Evolutionary conservation across 352 stramenopile genomes (phyloP).

Genomic region (Pythium periplocum): DNA sequence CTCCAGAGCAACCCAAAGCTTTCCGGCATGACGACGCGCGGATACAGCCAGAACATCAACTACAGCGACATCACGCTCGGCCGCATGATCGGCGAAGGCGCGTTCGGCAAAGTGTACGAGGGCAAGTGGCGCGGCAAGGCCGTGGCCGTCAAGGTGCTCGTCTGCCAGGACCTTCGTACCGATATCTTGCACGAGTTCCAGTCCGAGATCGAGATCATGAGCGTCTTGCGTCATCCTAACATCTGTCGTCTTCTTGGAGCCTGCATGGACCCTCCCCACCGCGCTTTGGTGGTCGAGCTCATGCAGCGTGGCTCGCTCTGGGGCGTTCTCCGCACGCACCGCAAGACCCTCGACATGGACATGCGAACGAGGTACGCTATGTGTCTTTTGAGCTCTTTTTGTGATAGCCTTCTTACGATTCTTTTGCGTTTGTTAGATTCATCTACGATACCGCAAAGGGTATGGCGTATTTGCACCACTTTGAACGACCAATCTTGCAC

Average conservation of each 20-base stretch:
- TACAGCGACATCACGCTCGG: conserved; percentile 53
- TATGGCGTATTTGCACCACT: conserved; percentile 83
- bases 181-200: conserved; percentile 67
- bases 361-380: conserved; percentile 32
- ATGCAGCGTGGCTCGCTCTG: conserved; percentile 89
- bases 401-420: conserved; percentile 1
- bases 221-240: conserved; percentile 91
- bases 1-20: background rate
- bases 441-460: conserved; percentile 76
- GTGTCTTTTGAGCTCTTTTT: background rate
- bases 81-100: conserved; percentile 59
- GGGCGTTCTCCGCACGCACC: conserved; percentile 81
- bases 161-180: conserved; percentile 54
- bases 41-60: conserved; percentile 54
- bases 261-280: conserved; percentile 90
- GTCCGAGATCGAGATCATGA: conserved; percentile 74
- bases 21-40: background rate
- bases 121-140: conserved; percentile 58
- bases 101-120: conserved; percentile 66
- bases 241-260: conserved; percentile 94
- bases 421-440: conserved; percentile 20
- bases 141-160: conserved; percentile 65
- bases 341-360: conserved; percentile 44
- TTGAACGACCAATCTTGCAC: conserved; percentile 80
- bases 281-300: conserved; percentile 92